Base-by-base conservation (phyloP, 2,329 filamentous ascomycete genomes). In the Endocalyx cinctus region DNA sequence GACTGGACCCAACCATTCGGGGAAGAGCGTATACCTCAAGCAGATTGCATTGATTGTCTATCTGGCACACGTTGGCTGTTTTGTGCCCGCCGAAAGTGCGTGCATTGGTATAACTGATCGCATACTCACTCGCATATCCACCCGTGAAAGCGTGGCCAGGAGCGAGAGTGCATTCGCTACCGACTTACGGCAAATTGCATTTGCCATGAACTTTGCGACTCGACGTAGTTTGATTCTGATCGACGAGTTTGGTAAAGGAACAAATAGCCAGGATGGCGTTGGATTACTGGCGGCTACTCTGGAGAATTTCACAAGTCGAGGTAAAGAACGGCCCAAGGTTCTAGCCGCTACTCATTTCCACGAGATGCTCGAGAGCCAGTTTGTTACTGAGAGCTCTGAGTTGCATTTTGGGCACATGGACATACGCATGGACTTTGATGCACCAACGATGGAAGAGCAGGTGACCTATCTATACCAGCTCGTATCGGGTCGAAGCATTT, bases 11-110 rank as follows among this genome's bases (percentile, higher is more conserved):
- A 98, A 98, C 48, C 94, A 92, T 56, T 97, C 92, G 0, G 92
- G 92, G 1, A 98, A 98, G 59, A 97, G 88, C 47, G 78, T 97
- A 0, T 97, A 95, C 58, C 72, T 97, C 54, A 98, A 94, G 58
- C 90, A 98, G 57, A 77, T 87, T 19, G 92, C 89, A 5, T 66
- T 96, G 31, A 92, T 95, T 38, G 81, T 94, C 11, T 96, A 92
- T 54, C 74, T 98, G 59, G 87, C 92, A 1, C 92, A 98, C 53
- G 77, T 95, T 33, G 92, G 92, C 32, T 90, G 87, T 55, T 97
- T 86, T 54, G 86, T 98, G 2, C 90, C 92, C 1, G 90, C 89
- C 2, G 71, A 80, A 12, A 66, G 61, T 17, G 90, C 89, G 7
- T 74, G 62, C 1, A 82, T 98, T 41, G 90, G 92, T 1, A 62